Evolutionary conservation across 768 basidiomycete species (phyloP).

Genomic region (Tylopilus subfusipes): DNA sequence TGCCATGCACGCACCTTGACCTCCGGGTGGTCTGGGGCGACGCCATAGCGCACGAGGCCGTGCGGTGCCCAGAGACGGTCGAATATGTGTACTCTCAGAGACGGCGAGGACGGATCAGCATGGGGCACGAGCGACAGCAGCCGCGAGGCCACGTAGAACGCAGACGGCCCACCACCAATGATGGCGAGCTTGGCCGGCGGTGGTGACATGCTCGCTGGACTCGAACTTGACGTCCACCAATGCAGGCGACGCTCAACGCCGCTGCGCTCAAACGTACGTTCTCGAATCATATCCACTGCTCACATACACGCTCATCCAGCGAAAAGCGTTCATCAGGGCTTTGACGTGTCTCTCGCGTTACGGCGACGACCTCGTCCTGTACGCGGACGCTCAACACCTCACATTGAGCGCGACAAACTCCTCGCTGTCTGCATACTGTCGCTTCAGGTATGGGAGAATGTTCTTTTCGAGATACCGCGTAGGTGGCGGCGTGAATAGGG

Average conservation of each 20-base stretch:
- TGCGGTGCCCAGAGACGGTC: constrained; percentile 94
- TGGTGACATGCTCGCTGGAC: constrained; percentile 9
- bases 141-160: constrained; percentile 89
- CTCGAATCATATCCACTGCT: constrained; percentile 1
- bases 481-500: constrained; percentile 18
- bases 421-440: constrained; percentile 77
- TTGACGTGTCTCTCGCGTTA: constrained; percentile 76
- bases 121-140: constrained; percentile 63
- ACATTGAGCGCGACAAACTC: constrained; percentile 74
- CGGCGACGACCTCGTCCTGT: constrained; percentile 74
- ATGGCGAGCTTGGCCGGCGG: constrained; percentile 71
- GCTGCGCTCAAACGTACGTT: constrained; percentile 47
- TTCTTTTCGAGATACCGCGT: constrained; percentile 72
- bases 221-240: constrained; percentile 25
- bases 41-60: constrained; percentile 92
- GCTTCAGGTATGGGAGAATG: constrained; percentile 62
- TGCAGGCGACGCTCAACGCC: constrained; percentile 69
- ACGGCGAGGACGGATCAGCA: constrained; percentile 27
- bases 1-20: constrained; percentile 62
- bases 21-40: constrained; percentile 98
- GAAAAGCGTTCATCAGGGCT: constrained; percentile 68
- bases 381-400: constrained; percentile 57
- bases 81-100: constrained; percentile 75
- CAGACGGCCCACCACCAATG: constrained; percentile 94
- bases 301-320: constrained; percentile 23